Conservation (phyloP, 2,329 filamentous ascomycete genomes). For the Ophiostoma tasmaniense region DNA sequence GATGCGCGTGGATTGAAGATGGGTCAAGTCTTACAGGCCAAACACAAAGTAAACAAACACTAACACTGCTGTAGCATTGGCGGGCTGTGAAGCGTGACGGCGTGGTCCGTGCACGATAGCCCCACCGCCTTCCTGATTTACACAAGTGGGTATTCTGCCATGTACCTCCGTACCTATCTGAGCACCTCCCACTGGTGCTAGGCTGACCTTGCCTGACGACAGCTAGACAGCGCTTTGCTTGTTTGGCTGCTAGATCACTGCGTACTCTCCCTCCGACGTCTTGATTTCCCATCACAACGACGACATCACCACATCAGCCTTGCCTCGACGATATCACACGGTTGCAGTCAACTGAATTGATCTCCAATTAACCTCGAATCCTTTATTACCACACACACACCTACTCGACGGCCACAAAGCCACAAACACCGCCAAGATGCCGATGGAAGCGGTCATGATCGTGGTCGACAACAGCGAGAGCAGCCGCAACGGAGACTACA, state of each 20-base stretch:
- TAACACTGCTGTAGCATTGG: neutral
- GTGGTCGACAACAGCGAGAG: constrained; percentile 99
- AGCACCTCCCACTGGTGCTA: constrained; percentile 13
- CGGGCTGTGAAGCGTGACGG: constrained; percentile 6
- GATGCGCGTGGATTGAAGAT: neutral
- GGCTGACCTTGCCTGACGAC: constrained; percentile 23
- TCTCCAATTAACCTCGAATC: neutral
- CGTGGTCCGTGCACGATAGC: constrained; percentile 16
- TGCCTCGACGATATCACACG: neutral
- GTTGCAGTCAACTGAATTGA: neutral
- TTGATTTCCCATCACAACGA: constrained; percentile 7
- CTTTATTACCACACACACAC: constrained; percentile 4
- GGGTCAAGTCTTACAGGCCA: neutral
- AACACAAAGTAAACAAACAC: constrained; percentile 20
- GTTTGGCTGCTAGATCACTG: neutral
- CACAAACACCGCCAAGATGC: constrained; percentile 57
- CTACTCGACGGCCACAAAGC: neutral
- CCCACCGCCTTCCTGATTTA: constrained; percentile 17
- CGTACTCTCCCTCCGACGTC: neutral
- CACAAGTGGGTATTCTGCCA: constrained; percentile 12
- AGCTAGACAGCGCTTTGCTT: constrained; percentile 14
- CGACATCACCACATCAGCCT: constrained; percentile 4
- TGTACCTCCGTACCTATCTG: neutral
- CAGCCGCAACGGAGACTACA: constrained; percentile 89
- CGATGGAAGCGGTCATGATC: constrained; percentile 98